Evolutionary conservation across 305 asterid species (phyloP).

Genomic region (Rubia tinctorum): DNA sequence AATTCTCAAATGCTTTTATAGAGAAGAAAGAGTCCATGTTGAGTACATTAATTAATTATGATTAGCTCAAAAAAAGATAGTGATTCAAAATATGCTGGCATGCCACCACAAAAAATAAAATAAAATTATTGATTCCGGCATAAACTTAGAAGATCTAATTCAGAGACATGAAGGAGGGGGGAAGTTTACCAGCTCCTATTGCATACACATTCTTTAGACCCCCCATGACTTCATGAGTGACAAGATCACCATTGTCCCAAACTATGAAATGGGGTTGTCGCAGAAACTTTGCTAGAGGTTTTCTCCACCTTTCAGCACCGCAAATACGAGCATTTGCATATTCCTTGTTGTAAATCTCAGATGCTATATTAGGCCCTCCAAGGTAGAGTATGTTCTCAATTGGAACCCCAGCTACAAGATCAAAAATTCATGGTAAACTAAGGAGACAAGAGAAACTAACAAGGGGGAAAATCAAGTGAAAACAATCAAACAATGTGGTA

Average conservation of each 20-base stretch:
- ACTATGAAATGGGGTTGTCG: constrained; percentile 84
- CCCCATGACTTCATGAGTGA: constrained; percentile 94
- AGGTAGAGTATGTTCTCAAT: constrained; percentile 77
- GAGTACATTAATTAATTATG: not conserved
- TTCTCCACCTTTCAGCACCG: constrained; percentile 80
- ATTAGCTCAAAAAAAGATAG: not conserved
- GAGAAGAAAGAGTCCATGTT: not conserved
- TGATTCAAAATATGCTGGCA: not conserved
- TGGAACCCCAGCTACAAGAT: constrained; percentile 62
- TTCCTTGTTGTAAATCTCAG: constrained; percentile 84
- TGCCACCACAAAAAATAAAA: no score
- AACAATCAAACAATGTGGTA: not conserved
- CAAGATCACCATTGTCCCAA: constrained; percentile 89
- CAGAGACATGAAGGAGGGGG: not conserved
- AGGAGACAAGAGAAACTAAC: not conserved
- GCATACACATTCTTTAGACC: constrained; percentile 91
- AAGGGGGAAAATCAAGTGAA: not conserved
- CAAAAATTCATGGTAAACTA: not conserved
- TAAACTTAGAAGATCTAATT: not conserved
- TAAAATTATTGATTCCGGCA: not conserved
- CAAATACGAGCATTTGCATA: constrained; percentile 93
- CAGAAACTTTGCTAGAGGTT: constrained; percentile 68
- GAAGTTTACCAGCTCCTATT: constrained; percentile 74
- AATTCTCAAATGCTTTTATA: not conserved
- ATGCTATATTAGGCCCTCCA: constrained; percentile 95